phyloP scores from a whole-genome alignment of 2,329 filamentous ascomycete species.

The Colletotrichum sp. region DNA sequence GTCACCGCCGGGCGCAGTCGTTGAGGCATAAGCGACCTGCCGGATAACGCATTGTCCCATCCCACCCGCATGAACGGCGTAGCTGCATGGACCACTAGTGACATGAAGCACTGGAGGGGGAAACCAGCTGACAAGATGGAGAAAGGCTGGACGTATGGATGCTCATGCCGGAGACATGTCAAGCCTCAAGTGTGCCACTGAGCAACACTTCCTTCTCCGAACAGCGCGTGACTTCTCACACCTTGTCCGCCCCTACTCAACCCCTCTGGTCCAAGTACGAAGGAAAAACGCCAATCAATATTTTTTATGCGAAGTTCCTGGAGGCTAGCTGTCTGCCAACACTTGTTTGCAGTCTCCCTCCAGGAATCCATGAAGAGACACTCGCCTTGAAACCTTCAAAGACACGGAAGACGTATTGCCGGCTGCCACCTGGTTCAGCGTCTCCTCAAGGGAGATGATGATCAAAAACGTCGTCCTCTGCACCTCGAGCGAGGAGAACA shows the following conservation, averaged over 20 bases:
- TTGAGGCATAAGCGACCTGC: not conserved
- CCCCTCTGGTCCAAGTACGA: no score
- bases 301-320: no score
- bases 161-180: not conserved
- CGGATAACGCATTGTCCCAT: not conserved
- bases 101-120: not conserved
- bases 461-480: no score
- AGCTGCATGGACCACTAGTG: not conserved
- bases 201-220: not conserved
- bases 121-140: not conserved
- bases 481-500: no score
- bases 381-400: not conserved
- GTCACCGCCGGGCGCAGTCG: not conserved
- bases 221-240: not conserved
- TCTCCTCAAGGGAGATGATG: no score
- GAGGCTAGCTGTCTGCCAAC: no score
- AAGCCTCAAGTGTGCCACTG: not conserved
- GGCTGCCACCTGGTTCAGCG: no score
- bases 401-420: no score
- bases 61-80: not conserved
- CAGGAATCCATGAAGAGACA: not conserved
- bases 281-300: no score
- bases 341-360: no score
- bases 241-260: no score
- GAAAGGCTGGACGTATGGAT: not conserved